A percentile compares a stretch with the other conserved stretches of the same genome.
phyloP scores from a whole-genome alignment of 2,329 filamentous ascomycete species.

The Grosmannia clavigera region DNA sequence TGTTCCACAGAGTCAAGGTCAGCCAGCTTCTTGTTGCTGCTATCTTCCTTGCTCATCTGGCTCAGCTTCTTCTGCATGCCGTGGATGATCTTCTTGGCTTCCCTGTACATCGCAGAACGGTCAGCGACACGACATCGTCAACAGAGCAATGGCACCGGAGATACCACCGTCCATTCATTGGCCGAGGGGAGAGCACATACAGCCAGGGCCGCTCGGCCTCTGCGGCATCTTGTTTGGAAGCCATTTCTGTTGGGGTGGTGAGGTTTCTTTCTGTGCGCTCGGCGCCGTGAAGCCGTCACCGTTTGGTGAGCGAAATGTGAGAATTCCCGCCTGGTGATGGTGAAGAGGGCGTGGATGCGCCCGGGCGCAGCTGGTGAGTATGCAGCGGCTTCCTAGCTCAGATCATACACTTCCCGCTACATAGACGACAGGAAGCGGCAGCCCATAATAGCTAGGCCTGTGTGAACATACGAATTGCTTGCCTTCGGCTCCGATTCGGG shows the following conservation, averaged over 20 bases:
- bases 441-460: slow-evolving; percentile 13
- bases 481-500: slow-evolving; percentile 6
- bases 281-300: neutral
- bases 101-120: slow-evolving; percentile 3
- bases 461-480: neutral
- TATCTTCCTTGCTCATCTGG: slow-evolving; percentile 14
- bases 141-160: neutral
- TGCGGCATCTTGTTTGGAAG: slow-evolving; percentile 1
- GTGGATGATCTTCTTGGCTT: slow-evolving; percentile 12
- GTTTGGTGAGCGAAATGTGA: neutral
- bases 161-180: neutral
- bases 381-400: slow-evolving; percentile 7
- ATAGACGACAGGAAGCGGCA: slow-evolving; percentile 2
- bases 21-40: slow-evolving; percentile 10
- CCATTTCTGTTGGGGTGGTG: neutral
- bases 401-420: slow-evolving; percentile 10
- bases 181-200: slow-evolving; percentile 2
- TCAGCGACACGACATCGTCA: neutral
- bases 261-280: neutral
- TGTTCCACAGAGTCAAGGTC: slow-evolving; percentile 12
- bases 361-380: neutral
- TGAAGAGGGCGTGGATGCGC: neutral
- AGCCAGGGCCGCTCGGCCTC: slow-evolving; percentile 11
- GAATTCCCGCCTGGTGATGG: neutral
- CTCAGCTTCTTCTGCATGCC: slow-evolving; percentile 11